Percentiles rank a stretch among this genome's conserved stretches.
Evolutionary conservation across 352 stramenopile species (phyloP).

Genomic region (Globisporangium nagaii): DNA sequence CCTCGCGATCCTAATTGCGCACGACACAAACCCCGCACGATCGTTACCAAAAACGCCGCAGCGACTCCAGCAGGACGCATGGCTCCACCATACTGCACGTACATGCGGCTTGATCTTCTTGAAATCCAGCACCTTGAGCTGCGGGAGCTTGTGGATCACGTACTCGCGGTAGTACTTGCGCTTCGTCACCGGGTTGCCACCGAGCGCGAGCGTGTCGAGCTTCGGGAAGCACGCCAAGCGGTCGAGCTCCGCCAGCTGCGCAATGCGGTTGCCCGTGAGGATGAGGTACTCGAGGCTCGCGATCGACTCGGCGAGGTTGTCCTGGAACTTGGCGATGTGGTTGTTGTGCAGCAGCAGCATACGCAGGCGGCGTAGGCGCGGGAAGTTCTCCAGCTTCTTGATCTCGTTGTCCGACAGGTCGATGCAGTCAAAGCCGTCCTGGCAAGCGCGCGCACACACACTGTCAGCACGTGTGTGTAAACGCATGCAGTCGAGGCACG

Average conservation of each 20-base stretch:
- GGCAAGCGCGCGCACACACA: not conserved
- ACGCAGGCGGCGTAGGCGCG: conserved; percentile 78
- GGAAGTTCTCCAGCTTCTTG: conserved; percentile 94
- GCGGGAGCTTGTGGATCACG: conserved; percentile 87
- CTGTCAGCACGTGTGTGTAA: not conserved
- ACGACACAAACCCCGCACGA: not conserved
- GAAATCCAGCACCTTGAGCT: conserved; percentile 85
- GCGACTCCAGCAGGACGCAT: too few species aligned
- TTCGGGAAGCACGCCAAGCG: conserved; percentile 70
- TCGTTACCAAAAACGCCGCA: not conserved
- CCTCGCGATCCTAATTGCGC: conserved; percentile 63
- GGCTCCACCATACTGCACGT: too few species aligned
- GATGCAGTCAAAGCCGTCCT: conserved; percentile 93
- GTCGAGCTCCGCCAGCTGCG: conserved; percentile 80
- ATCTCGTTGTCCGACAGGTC: conserved; percentile 95
- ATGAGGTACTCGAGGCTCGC: conserved; percentile 87
- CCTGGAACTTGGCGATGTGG: conserved; percentile 83
- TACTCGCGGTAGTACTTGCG: conserved; percentile 91
- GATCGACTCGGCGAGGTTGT: conserved; percentile 68
- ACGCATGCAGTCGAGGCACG: not conserved
- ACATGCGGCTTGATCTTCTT: conserved; percentile 75
- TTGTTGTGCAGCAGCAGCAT: conserved; percentile 93
- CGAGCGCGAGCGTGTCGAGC: conserved; percentile 80
- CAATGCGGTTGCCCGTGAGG: conserved; percentile 88
- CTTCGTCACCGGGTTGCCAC: conserved; percentile 88